A percentile compares a stretch with the other conserved stretches of the same genome.
phyloP scores from a whole-genome alignment of 768 basidiomycete genomes.

The Pleurotus cornucopiae region DNA sequence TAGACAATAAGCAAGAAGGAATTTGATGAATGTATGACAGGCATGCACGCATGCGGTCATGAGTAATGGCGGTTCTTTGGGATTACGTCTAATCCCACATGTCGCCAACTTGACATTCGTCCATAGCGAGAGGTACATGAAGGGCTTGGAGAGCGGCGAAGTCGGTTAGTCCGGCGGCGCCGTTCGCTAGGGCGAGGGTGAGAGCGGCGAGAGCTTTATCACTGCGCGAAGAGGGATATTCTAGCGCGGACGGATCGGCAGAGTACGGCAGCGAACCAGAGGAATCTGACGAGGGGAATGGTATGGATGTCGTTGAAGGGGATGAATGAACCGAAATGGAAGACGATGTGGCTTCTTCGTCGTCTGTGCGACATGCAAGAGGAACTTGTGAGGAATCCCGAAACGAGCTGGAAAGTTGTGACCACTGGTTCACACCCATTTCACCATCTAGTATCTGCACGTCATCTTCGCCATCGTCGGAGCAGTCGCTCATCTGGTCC shows the following conservation, averaged over 20 bases:
- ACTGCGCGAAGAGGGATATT: constrained; percentile 37
- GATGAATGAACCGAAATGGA: constrained; percentile 20
- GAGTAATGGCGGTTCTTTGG: neutral
- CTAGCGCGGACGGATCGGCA: constrained; percentile 1
- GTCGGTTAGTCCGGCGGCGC: constrained; percentile 56
- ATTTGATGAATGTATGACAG: neutral
- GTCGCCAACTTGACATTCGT: constrained; percentile 50
- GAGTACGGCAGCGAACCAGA: constrained; percentile 13
- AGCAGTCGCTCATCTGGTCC: constrained; percentile 20
- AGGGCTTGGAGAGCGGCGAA: constrained; percentile 44
- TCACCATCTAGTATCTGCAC: constrained; percentile 52
- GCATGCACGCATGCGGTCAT: constrained; percentile 3
- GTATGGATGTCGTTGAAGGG: constrained; percentile 33
- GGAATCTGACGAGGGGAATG: constrained; percentile 13
- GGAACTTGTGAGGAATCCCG: constrained; percentile 15
- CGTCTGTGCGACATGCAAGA: constrained; percentile 27
- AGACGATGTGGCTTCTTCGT: constrained; percentile 18
- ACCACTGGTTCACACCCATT: constrained; percentile 14
- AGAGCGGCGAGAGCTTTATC: constrained; percentile 62
- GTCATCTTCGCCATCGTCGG: constrained; percentile 46
- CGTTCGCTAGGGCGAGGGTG: constrained; percentile 57
- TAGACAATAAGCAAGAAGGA: neutral
- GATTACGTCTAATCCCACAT: constrained; percentile 38
- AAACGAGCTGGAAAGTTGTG: neutral
- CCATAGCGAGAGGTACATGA: constrained; percentile 25